Percentiles rank a stretch among this genome's conserved stretches.
phyloP scores from a whole-genome alignment of 2,329 filamentous ascomycete species.

The Dactylellina haptotyla region DNA sequence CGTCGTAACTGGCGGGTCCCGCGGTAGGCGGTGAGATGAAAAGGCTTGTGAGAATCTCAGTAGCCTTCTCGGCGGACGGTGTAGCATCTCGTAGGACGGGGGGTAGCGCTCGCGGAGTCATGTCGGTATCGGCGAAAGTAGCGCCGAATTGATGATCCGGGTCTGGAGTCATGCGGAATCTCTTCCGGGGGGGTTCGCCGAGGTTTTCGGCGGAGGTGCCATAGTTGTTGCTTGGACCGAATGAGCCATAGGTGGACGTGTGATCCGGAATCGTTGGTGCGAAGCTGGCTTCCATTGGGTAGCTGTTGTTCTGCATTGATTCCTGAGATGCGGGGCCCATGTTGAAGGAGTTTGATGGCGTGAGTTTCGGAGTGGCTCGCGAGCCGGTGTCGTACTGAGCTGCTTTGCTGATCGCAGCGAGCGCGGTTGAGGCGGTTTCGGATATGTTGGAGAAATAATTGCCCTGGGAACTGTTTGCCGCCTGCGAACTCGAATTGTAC shows the following conservation, averaged over 20 bases:
- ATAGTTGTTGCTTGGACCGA: slow-evolving; percentile 40
- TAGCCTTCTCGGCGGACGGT: slow-evolving; percentile 79
- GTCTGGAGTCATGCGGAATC: slow-evolving; percentile 41
- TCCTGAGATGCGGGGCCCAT: slow-evolving; percentile 27
- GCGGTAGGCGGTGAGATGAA: slow-evolving; percentile 71
- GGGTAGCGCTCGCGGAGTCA: slow-evolving; percentile 66
- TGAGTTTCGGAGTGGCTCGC: slow-evolving; percentile 39
- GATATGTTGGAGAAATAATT: slow-evolving; percentile 99
- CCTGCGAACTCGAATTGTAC: slow-evolving; percentile 80
- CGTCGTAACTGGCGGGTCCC: slow-evolving; percentile 71
- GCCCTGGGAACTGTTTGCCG: slow-evolving; percentile 75
- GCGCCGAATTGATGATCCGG: slow-evolving; percentile 64
- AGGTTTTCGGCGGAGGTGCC: slow-evolving; percentile 37
- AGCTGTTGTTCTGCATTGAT: slow-evolving; percentile 33
- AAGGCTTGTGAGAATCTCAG: slow-evolving; percentile 81
- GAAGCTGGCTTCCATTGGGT: slow-evolving; percentile 46
- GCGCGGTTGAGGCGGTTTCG: slow-evolving; percentile 87
- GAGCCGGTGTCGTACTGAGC: slow-evolving; percentile 63
- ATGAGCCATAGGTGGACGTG: slow-evolving; percentile 43
- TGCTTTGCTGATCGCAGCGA: slow-evolving; percentile 96
- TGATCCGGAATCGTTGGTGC: slow-evolving; percentile 53
- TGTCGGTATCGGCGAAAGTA: slow-evolving; percentile 41
- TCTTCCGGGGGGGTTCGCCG: slow-evolving; percentile 45
- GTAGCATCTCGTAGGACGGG: slow-evolving; percentile 72
- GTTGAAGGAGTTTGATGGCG: slow-evolving; percentile 49